These are phyloP conservation scores for Synchytrium microbalum DNA, from an alignment of 371 early-diverging fungal species.

Conservation along the genomic window DNA sequence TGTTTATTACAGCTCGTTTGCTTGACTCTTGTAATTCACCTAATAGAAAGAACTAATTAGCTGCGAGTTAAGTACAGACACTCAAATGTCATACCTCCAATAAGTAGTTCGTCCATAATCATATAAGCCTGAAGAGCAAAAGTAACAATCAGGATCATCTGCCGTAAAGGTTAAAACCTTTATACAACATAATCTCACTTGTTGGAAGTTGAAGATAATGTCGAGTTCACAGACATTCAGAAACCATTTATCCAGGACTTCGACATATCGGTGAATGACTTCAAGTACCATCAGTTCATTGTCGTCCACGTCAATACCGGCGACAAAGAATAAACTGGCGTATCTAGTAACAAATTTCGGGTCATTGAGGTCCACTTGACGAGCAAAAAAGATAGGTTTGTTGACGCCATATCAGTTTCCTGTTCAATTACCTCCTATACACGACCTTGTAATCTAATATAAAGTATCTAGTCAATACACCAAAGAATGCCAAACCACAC, in stretches of 20 bases:
- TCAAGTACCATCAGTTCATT: slow-evolving; percentile 92
- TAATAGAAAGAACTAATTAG: slow-evolving; percentile 47
- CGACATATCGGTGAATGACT: slow-evolving; percentile 95
- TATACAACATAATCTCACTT: slow-evolving; percentile 18
- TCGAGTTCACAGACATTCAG: slow-evolving; percentile 82
- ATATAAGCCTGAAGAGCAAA: slow-evolving; percentile 35
- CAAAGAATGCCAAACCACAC: slow-evolving; percentile 1
- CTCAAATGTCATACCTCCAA: slow-evolving; percentile 12
- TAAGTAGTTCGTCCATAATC: slow-evolving; percentile 28
- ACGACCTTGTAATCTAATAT: slow-evolving; percentile 80
- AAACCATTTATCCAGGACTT: slow-evolving; percentile 93
- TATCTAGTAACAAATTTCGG: slow-evolving; percentile 53
- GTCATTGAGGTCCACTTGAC: slow-evolving; percentile 12
- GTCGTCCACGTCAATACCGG: slow-evolving; percentile 82
- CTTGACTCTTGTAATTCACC: slow-evolving; percentile 45
- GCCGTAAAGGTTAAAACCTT: no score
- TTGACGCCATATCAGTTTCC: no score
- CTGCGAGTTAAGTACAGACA: not conserved
- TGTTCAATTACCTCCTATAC: slow-evolving; percentile 80
- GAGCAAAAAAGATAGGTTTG: no score
- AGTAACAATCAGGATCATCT: no score
- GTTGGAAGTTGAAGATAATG: slow-evolving; percentile 59
- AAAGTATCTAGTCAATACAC: not conserved
- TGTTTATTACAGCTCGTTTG: slow-evolving; percentile 39
- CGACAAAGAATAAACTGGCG: slow-evolving; percentile 90